A percentile compares a stretch with the other conserved stretches of the same genome.
These are phyloP conservation scores for Euphorbia pulcherrima DNA, from an alignment of 345 rosid genomes.

Conservation along the genomic window DNA sequence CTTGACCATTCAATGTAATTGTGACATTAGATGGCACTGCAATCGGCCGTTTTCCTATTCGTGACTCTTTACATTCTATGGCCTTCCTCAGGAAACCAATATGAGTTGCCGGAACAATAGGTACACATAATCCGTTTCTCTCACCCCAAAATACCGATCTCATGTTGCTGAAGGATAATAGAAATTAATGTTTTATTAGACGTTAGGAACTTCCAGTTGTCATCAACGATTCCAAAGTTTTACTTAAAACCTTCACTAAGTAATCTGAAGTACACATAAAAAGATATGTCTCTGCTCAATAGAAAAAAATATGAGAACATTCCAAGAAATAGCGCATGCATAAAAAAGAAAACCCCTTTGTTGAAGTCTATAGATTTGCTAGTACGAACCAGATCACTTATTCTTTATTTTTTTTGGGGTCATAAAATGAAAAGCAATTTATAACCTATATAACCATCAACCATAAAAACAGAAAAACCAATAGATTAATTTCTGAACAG, in stretches of 20 bases:
- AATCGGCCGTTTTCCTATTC: conserved; percentile 86
- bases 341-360: background rate
- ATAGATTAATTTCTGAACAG: background rate
- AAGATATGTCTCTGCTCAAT: too few relatives aligned
- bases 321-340: background rate
- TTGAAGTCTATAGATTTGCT: background rate
- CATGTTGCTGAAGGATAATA: conserved; percentile 48
- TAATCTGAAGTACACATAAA: background rate
- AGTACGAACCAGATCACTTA: background rate
- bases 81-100: conserved; percentile 44
- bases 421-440: background rate
- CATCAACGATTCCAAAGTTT: background rate
- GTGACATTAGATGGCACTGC: conserved; percentile 74
- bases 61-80: conserved; percentile 84
- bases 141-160: conserved; percentile 70
- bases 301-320: background rate
- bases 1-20: conserved; percentile 60
- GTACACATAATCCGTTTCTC: conserved; percentile 38
- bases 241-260: background rate
- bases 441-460: background rate
- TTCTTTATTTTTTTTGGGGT: background rate
- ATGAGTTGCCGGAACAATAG: conserved; percentile 34
- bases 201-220: background rate
- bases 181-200: conserved; percentile 5
- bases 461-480: background rate